Base-by-base conservation (phyloP, 345 rosid species). In the Boechera divaricarpa region DNA sequence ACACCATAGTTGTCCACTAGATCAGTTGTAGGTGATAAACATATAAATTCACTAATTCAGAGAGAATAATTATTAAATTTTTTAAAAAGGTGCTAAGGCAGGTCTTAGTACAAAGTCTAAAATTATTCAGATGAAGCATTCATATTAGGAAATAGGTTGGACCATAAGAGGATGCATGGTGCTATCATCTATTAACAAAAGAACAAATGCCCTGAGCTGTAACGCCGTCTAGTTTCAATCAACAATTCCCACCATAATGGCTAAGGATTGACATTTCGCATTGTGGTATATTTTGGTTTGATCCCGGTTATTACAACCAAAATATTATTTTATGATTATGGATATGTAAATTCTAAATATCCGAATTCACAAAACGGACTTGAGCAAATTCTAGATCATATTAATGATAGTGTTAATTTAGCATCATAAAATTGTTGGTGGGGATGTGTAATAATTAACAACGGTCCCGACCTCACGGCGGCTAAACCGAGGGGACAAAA, bases 141-240 rank as follows among this genome's bases (percentile, higher is more conserved):
- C 71, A 66, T 66, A 7, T 41, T 67, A 6, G 16, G 31, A 11
- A 52, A 36, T 61, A 39, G 7, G 35, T 51, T 67, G 73, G 73
- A 58, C 79, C 79, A 67, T 38, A 15, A 32, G 53, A 38, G 44
- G 44, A 75, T 58, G 24, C 24, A 21, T 21, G 33, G 32, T 57
- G 67, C 32, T 67, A 67, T 75, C 73, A 67, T 12, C 32, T 10
- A 48, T 35, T 36, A 74, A 66, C 78, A 67, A 57, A 67, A 48
- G 24, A 47, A 67, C 78, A 75, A 57, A 67, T 8, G 0, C 21
- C 32, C 10, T 67, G 73, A 75, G 73, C 78, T 75, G 79, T 67
- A 57, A 48, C 32, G 60, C 60, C 73, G 78, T 75, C 53, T 67
- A 10, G 42, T 67, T 56, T 48, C 78, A 67, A 58, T 75, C 78